Conservation (phyloP, 2,329 filamentous ascomycete genomes). For the Harringtonia lauricola region DNA sequence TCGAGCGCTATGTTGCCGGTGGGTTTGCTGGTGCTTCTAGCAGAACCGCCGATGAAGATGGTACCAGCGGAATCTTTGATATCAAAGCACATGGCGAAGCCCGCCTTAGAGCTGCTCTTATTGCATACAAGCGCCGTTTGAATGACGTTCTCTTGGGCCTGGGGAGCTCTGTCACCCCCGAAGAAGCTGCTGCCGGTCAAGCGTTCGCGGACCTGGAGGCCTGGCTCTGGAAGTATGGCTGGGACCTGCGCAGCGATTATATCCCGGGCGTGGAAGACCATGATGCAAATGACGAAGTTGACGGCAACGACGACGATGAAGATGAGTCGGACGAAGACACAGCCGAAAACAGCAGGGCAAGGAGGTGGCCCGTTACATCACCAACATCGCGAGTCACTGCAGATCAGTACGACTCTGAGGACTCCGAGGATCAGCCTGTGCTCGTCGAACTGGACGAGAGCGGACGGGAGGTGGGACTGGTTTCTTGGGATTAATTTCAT, state of each 20-base stretch:
- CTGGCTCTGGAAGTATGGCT: constrained; percentile 36
- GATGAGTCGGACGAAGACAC: constrained; percentile 20
- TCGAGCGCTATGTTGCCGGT: constrained; percentile 34
- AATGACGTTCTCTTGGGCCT: constrained; percentile 31
- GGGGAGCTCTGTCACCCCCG: constrained; percentile 21
- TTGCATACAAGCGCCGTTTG: constrained; percentile 42
- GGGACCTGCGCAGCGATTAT: constrained; percentile 43
- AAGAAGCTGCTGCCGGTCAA: constrained; percentile 31
- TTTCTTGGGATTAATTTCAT: constrained; percentile 30
- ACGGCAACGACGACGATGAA: background rate
- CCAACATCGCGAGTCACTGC: background rate
- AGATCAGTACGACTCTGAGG: constrained; percentile 7
- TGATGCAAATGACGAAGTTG: constrained; percentile 29
- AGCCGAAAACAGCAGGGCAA: background rate
- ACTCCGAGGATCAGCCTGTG: constrained; percentile 41
- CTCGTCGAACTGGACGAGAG: constrained; percentile 41
- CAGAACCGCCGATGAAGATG: constrained; percentile 2
- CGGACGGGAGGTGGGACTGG: constrained; percentile 38
- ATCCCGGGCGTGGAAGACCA: constrained; percentile 40
- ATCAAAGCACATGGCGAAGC: constrained; percentile 20
- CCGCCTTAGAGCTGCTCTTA: constrained; percentile 34
- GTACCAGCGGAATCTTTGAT: constrained; percentile 19
- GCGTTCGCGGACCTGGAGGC: constrained; percentile 39
- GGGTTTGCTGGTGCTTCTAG: constrained; percentile 21
- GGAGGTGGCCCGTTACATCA: no score